Evolutionary conservation across 2,329 filamentous ascomycete genomes (phyloP).

Genomic region (Verticillium zaregamsianum): DNA sequence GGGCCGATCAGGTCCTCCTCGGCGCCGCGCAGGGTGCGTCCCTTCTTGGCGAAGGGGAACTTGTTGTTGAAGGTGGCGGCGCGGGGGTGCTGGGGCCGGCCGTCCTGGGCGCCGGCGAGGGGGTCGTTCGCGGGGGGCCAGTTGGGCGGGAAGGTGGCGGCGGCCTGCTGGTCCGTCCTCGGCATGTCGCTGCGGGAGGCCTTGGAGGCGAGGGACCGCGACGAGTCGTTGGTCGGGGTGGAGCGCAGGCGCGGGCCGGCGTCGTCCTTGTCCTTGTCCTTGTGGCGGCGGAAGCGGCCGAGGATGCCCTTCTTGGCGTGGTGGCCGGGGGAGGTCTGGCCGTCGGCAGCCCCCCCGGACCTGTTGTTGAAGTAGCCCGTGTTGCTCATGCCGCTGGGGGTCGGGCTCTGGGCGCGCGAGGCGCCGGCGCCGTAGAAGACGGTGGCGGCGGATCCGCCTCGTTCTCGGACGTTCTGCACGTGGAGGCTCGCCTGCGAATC

Average conservation of each 20-base stretch:
- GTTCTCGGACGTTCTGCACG: constrained; percentile 45
- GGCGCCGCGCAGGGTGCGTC: constrained; percentile 37
- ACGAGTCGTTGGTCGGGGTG: constrained; percentile 30
- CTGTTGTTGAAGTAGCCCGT: constrained; percentile 41
- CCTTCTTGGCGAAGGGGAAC: constrained; percentile 58
- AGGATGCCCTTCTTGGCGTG: constrained; percentile 49
- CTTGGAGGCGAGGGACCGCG: constrained; percentile 48
- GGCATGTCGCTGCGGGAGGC: constrained; percentile 43
- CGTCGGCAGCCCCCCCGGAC: constrained; percentile 40
- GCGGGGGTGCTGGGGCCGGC: constrained; percentile 18
- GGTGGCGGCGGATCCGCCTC: constrained; percentile 36
- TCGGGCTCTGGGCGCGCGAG: constrained; percentile 73
- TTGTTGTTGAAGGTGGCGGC: constrained; percentile 56
- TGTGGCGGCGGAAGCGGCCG: constrained; percentile 46
- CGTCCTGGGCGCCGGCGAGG: background rate
- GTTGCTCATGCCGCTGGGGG: constrained; percentile 67
- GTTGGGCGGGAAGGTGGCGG: constrained; percentile 29
- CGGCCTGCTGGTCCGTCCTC: constrained; percentile 20
- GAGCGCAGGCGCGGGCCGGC: constrained; percentile 31
- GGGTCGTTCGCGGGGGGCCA: constrained; percentile 21
- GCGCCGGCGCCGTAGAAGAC: constrained; percentile 34
- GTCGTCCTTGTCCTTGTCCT: constrained; percentile 49
- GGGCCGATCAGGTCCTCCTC: constrained; percentile 59
- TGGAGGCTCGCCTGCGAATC: constrained; percentile 55
- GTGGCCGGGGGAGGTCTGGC: constrained; percentile 55